Evolutionary conservation across 257 asterid species (phyloP).

Genomic region (Mentha longifolia): DNA sequence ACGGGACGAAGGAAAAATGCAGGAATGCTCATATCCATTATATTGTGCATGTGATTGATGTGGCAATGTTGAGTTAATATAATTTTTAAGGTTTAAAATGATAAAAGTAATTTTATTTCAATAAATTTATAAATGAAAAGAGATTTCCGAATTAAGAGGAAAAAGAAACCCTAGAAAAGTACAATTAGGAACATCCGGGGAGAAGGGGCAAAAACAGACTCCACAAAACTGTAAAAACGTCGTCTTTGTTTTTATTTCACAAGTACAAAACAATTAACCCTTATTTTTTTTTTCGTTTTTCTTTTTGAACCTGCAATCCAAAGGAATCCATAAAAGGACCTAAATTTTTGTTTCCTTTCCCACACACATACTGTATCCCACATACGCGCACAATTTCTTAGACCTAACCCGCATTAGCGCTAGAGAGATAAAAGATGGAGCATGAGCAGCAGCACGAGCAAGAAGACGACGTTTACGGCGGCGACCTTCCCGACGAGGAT

Average conservation of each 20-base stretch:
- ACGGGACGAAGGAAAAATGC: too few relatives aligned
- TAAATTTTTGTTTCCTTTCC: background rate
- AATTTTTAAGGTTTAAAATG: too few relatives aligned
- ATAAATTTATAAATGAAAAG: background rate
- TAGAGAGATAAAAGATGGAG: conserved; percentile 36
- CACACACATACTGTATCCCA: background rate
- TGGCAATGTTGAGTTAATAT: too few relatives aligned
- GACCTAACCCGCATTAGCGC: conserved; percentile 26
- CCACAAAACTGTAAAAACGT: background rate
- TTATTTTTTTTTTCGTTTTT: background rate
- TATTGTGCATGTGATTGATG: too few relatives aligned
- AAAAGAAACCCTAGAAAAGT: background rate
- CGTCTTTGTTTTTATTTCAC: background rate
- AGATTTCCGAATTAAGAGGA: background rate
- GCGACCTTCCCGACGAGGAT: conserved; percentile 63
- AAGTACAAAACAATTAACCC: background rate
- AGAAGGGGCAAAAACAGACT: background rate
- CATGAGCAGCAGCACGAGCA: conserved; percentile 47
- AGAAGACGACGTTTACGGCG: conserved; percentile 64
- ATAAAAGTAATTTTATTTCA: too few relatives aligned
- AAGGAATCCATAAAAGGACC: conserved; percentile 21
- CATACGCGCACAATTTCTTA: conserved; percentile 19
- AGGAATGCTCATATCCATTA: too few relatives aligned
- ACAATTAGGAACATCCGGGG: background rate
- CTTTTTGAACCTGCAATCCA: conserved; percentile 17